These are phyloP conservation scores for Yarrowia keelungensis DNA, from an alignment of 805 yeast genomes.

Conservation along the genomic window DNA sequence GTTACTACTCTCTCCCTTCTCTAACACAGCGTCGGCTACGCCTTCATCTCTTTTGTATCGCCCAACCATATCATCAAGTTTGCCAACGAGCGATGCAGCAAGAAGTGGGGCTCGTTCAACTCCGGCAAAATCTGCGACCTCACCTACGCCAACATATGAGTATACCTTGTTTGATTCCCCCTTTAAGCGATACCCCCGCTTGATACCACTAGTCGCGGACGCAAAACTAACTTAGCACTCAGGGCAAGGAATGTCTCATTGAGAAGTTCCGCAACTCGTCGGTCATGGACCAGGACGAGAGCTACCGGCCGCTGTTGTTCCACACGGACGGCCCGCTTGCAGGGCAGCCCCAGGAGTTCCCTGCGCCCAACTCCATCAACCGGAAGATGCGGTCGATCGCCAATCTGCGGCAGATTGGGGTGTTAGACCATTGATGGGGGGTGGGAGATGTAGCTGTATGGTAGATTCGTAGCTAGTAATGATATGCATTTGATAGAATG, in stretches of 20 bases:
- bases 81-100: constrained; percentile 56
- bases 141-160: constrained; percentile 58
- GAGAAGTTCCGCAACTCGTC: constrained; percentile 59
- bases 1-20: background rate
- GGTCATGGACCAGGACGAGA: constrained; percentile 55
- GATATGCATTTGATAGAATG: constrained; percentile 14
- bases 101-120: constrained; percentile 57
- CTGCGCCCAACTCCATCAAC: constrained; percentile 50
- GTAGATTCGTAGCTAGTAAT: background rate
- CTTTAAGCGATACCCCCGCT: constrained; percentile 6
- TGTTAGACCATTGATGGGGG: constrained; percentile 3
- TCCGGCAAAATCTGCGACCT: constrained; percentile 61
- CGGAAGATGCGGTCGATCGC: constrained; percentile 50
- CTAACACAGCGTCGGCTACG: constrained; percentile 56
- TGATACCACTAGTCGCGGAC: background rate
- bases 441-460: background rate
- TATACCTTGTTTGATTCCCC: constrained; percentile 21
- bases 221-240: constrained; percentile 45
- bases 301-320: constrained; percentile 59
- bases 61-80: constrained; percentile 56
- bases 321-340: constrained; percentile 54
- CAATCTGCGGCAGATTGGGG: constrained; percentile 48
- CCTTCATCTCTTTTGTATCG: constrained; percentile 58
- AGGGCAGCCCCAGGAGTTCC: constrained; percentile 57
- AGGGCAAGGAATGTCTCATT: constrained; percentile 56